These are phyloP conservation scores for Digitaria exilis DNA, from an alignment of 202 grass and related monocot genomes.

Conservation along the genomic window DNA sequence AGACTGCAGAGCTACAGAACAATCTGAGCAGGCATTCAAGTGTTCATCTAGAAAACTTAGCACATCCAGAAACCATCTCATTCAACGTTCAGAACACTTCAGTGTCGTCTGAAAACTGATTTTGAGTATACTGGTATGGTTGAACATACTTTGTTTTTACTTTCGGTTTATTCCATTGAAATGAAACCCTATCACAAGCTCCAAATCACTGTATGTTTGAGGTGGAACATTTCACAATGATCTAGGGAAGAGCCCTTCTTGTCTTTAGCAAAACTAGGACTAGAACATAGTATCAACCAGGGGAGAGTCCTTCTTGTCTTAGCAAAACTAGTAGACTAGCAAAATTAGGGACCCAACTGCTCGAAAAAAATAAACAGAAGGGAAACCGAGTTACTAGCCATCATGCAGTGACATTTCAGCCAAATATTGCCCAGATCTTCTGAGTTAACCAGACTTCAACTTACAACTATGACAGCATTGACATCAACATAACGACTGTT, in stretches of 20 bases:
- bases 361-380: background rate
- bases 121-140: background rate
- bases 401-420: conserved; percentile 34
- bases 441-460: conserved; percentile 5
- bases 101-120: background rate
- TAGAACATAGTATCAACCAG: no score
- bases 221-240: background rate
- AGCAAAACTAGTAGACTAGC: no score
- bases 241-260: no score
- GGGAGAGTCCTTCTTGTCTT: no score
- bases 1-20: no score
- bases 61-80: background rate
- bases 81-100: background rate
- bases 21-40: background rate
- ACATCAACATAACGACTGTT: conserved; percentile 5
- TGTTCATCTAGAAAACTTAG: background rate
- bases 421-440: conserved; percentile 18
- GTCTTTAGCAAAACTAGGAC: no score
- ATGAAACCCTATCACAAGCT: background rate
- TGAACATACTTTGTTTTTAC: background rate
- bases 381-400: background rate
- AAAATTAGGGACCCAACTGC: background rate
- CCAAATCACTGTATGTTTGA: background rate
- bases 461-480: background rate
- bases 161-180: background rate